phyloP scores from a whole-genome alignment of 495 filamentous ascomycete species.

The Neurospora terricola region DNA sequence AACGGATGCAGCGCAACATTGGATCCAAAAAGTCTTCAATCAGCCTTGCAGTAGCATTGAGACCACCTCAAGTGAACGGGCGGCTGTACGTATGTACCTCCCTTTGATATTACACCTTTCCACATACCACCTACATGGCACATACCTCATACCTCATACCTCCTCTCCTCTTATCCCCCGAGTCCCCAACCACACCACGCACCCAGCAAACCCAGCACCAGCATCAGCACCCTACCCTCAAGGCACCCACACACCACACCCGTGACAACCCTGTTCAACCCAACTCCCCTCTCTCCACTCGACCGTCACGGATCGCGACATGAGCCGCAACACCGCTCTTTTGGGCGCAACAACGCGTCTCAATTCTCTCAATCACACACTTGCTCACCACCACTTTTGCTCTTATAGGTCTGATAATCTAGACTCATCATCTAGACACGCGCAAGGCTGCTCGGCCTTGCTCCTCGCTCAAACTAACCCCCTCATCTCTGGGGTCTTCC shows the following conservation, averaged over 20 bases:
- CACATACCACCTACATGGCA: neutral
- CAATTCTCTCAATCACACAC: conserved; percentile 8
- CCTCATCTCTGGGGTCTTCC: neutral
- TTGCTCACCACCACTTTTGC: conserved; percentile 3
- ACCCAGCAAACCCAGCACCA: conserved; percentile 1
- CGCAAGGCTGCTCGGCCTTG: conserved; percentile 34
- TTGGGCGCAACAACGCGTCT: conserved; percentile 17
- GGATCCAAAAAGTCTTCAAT: neutral
- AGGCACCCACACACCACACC: conserved; percentile 17
- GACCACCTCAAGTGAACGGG: neutral
- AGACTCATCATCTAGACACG: neutral
- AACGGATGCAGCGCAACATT: neutral
- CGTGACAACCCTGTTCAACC: conserved; percentile 15
- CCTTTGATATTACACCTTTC: neutral
- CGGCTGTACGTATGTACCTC: neutral
- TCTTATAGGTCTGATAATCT: neutral
- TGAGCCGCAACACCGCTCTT: conserved; percentile 18
- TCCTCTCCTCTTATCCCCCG: conserved; percentile 22
- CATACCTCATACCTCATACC: conserved; percentile 15
- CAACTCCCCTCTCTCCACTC: conserved; percentile 17
- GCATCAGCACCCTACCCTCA: conserved; percentile 1
- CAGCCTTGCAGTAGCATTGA: neutral
- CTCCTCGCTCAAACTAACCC: neutral
- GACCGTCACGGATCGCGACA: conserved; percentile 23
- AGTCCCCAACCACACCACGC: conserved; percentile 10